Evolutionary conservation across 257 asterid species (phyloP), one percentile per base, ranked within the genome.

Genomic region (Solanum pimpinellifolium): DNA sequence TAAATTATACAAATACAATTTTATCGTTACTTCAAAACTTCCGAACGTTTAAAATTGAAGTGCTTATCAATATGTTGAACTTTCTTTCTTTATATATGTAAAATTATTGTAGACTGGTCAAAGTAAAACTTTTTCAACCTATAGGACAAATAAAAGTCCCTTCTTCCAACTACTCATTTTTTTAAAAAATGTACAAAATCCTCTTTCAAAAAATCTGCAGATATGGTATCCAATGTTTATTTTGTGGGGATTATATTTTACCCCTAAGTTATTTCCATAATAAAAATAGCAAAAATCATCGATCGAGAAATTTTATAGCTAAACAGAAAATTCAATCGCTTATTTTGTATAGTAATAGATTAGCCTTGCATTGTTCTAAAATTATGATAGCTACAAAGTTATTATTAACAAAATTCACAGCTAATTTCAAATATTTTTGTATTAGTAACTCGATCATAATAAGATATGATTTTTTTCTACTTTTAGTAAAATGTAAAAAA

Each of bases 1-100:
- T 65, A 65, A 65, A 65, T 65, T 0, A 0, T 13, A n/a, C 4
- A 1, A 65, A 65, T 0, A n/a, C 0, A n/a, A 65, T 25, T 65
- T 65, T 11, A 65, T 2, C 3, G 4, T 65, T n/a, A 0, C 9
- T 65, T 0, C 18, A 65, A 62, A 2, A n/a, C 31, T 65, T 7
- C 2, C 4, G 6, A 9, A 0, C 1, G 9, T 44, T 76, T 77
- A 15, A 77, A 44, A n/a, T 27, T 41, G 11, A 47, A 47, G 60
- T 29, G 2, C 84, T 27, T 15, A 27, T 80, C 18, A 25, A 15
- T 78, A 27, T 27, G 31, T 80, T 47, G 1, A 80, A 25, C 27
- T 78, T 78, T 27, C 6, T 3, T 29, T 4, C 0, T 16, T 9
- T 7, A 6, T 52, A 18, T 18, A 18, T 52, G 29, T 47, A 80